phyloP scores from a whole-genome alignment of 208 protist genomes.

The Wallacemonas sp. region DNA sequence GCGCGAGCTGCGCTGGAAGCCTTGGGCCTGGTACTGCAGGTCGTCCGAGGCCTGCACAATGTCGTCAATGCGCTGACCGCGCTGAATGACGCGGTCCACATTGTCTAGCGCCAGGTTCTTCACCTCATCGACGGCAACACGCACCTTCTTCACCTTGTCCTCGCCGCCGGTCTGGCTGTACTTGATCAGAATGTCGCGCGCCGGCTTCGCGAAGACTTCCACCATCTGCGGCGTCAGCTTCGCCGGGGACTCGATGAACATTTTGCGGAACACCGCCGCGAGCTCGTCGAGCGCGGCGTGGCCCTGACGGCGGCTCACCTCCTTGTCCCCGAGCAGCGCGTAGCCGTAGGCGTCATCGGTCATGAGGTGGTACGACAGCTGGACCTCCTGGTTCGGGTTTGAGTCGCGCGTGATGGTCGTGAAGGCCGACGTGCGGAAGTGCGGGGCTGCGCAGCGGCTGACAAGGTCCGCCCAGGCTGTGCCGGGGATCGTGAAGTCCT shows the following conservation, averaged over 20 bases:
- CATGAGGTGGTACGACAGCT: conserved; percentile 83
- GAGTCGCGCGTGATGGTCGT: conserved; percentile 42
- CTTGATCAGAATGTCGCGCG: conserved; percentile 62
- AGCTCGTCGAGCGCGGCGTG: conserved; percentile 77
- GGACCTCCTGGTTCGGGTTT: conserved; percentile 43
- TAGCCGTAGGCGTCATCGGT: conserved; percentile 77
- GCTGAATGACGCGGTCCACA: conserved; percentile 80
- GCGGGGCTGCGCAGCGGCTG: conserved; percentile 71
- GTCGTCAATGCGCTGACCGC: conserved; percentile 84
- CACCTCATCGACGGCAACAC: conserved; percentile 78
- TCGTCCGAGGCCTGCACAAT: conserved; percentile 90
- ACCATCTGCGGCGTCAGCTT: conserved; percentile 63
- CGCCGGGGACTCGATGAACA: conserved; percentile 79
- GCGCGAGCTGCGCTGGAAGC: conserved; percentile 84
- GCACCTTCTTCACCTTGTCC: conserved; percentile 76
- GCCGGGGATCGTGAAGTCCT: conserved; percentile 68
- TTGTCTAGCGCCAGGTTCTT: conserved; percentile 87
- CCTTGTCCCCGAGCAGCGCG: conserved; percentile 57
- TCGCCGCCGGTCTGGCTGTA: conserved; percentile 42
- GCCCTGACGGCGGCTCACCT: conserved; percentile 49
- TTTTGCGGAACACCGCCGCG: conserved; percentile 74
- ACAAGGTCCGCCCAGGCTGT: conserved; percentile 81
- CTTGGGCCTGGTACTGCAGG: conserved; percentile 85
- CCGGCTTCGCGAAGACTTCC: conserved; percentile 73
- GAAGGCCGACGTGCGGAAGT: conserved; percentile 79